Percentiles rank a stretch among this genome's conserved stretches.
Conservation (phyloP, 768 basidiomycete species). For the Bullera alba region DNA sequence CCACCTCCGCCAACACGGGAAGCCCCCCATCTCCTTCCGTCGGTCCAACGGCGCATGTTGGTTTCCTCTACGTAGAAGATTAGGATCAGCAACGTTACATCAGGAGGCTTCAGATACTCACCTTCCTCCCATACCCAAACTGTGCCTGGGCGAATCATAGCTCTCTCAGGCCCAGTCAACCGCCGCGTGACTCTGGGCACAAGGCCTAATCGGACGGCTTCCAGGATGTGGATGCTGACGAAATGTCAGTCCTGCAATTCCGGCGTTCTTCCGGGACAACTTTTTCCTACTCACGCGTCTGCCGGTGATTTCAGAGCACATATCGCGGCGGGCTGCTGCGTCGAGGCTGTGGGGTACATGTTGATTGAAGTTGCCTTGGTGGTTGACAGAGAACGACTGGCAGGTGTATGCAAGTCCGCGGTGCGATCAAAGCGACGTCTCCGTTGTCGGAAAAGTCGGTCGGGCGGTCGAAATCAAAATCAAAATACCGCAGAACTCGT, state of each 20-base stretch:
- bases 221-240: constrained; percentile 35
- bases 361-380: no score
- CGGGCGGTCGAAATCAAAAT: no score
- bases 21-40: constrained; percentile 39
- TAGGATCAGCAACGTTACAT: neutral
- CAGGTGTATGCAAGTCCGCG: no score
- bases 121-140: constrained; percentile 46
- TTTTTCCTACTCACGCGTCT: constrained; percentile 40
- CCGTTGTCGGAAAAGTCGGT: no score
- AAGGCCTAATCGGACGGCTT: constrained; percentile 36
- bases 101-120: constrained; percentile 13
- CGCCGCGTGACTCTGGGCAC: constrained; percentile 41
- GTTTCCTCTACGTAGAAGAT: constrained; percentile 30
- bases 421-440: no score
- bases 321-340: constrained; percentile 42
- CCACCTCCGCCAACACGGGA: constrained; percentile 39
- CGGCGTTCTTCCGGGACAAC: neutral
- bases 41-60: constrained; percentile 41
- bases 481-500: no score
- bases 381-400: no score
- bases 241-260: neutral
- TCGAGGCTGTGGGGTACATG: constrained; percentile 16
- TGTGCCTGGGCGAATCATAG: constrained; percentile 34
- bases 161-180: constrained; percentile 38
- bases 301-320: constrained; percentile 35